A percentile compares a stretch with the other conserved stretches of the same genome.
Evolutionary conservation across 768 basidiomycete genomes (phyloP).

Genomic region (Amanita phalloides): DNA sequence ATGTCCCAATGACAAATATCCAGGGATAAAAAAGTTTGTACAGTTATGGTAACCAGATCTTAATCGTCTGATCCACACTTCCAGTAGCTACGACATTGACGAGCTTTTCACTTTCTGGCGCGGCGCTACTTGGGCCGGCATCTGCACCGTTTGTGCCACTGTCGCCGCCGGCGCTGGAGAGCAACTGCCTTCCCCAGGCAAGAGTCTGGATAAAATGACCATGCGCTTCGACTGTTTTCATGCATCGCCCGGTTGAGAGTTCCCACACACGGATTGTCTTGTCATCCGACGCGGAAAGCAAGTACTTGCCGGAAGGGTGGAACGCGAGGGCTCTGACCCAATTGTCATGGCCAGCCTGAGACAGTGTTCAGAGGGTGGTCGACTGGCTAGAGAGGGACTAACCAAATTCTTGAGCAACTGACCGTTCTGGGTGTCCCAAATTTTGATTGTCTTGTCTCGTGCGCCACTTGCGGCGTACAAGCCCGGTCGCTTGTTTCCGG

Average conservation of each 20-base stretch:
- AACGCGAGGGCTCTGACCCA: slow-evolving; percentile 86
- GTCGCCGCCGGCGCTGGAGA: slow-evolving; percentile 27
- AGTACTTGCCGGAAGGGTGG: slow-evolving; percentile 82
- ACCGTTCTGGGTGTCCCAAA: slow-evolving; percentile 84
- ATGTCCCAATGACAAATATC: neutral
- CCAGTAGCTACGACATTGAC: slow-evolving; percentile 64
- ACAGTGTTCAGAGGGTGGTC: slow-evolving; percentile 6
- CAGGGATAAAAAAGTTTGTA: neutral
- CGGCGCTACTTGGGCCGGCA: slow-evolving; percentile 10
- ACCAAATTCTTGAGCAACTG: slow-evolving; percentile 74
- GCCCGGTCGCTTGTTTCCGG: slow-evolving; percentile 37
- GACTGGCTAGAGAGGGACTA: slow-evolving; percentile 12
- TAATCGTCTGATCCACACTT: slow-evolving; percentile 56
- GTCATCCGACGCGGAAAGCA: slow-evolving; percentile 89
- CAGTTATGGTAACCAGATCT: slow-evolving; percentile 52
- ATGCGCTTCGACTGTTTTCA: slow-evolving; percentile 83
- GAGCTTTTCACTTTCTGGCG: slow-evolving; percentile 42
- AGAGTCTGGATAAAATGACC: slow-evolving; percentile 75
- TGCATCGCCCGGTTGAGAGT: slow-evolving; percentile 71
- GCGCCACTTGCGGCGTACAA: slow-evolving; percentile 72
- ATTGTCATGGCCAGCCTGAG: slow-evolving; percentile 72
- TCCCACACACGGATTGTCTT: slow-evolving; percentile 91
- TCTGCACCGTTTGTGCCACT: slow-evolving; percentile 18
- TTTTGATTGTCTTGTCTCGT: slow-evolving; percentile 83
- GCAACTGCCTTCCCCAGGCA: slow-evolving; percentile 62